Percentiles rank a stretch among this genome's conserved stretches.
These are phyloP conservation scores for Panus rudis DNA, from an alignment of 768 basidiomycete species.

Conservation along the genomic window DNA sequence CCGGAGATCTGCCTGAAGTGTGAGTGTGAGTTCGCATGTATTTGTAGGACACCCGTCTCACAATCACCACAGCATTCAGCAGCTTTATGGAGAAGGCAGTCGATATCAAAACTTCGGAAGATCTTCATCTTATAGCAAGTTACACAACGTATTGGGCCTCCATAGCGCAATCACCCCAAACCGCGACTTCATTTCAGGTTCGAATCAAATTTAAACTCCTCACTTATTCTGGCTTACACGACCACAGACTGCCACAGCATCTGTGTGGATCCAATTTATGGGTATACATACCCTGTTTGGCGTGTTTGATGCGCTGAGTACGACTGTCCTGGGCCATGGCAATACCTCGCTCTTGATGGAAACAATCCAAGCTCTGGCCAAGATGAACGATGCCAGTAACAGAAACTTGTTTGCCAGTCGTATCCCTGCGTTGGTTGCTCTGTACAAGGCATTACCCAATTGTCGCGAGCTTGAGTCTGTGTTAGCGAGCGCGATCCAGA, in stretches of 20 bases:
- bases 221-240: background rate
- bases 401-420: constrained; percentile 23
- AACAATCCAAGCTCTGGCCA: background rate
- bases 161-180: constrained; percentile 5
- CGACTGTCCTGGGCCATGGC: background rate
- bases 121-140: constrained; percentile 33
- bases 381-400: constrained; percentile 13
- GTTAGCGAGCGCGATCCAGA: constrained; percentile 35
- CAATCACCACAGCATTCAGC: constrained; percentile 34
- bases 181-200: constrained; percentile 3
- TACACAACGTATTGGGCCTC: constrained; percentile 39
- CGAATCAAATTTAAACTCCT: too few relatives aligned
- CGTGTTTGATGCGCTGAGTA: constrained; percentile 35
- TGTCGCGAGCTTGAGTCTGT: constrained; percentile 39
- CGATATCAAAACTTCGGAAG: constrained; percentile 26
- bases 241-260: constrained; percentile 12
- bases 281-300: too few relatives aligned
- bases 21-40: too few relatives aligned
- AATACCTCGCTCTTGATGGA: background rate
- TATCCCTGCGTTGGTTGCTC: constrained; percentile 31
- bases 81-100: constrained; percentile 35
- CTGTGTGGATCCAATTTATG: constrained; percentile 54
- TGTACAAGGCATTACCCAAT: constrained; percentile 29
- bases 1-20: too few relatives aligned
- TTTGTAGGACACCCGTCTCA: too few relatives aligned